Percentiles rank a stretch among this genome's conserved stretches.
phyloP scores from a whole-genome alignment of 345 rosid species.

The Salix caprea region DNA sequence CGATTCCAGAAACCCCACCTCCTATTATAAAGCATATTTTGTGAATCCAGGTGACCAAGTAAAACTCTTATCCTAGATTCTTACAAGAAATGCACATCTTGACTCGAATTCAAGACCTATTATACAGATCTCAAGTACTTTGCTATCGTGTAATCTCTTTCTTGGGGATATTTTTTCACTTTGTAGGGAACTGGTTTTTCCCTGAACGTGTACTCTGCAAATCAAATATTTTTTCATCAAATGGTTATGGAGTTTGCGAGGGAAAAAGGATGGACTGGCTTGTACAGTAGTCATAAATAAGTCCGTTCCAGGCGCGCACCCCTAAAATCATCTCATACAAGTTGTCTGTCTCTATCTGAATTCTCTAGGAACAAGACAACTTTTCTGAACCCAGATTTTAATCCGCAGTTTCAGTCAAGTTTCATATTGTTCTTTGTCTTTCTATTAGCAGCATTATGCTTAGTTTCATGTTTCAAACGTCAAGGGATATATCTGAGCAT shows the following conservation, averaged over 20 bases:
- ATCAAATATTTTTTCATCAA: constrained; percentile 53
- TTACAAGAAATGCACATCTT: no score
- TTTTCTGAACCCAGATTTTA: neutral
- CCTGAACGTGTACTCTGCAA: constrained; percentile 62
- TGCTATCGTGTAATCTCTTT: no score
- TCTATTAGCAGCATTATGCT: neutral
- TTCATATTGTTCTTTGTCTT: constrained; percentile 1
- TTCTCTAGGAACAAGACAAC: neutral
- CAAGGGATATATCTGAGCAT: constrained; percentile 55
- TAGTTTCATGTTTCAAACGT: constrained; percentile 46
- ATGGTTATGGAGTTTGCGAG: constrained; percentile 84
- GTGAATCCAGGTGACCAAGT: no score
- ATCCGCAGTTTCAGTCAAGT: neutral
- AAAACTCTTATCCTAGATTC: no score
- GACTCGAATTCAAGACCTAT: accelerated
- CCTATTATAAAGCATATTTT: no score
- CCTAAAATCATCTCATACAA: neutral
- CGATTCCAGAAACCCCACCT: no score
- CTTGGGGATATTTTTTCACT: neutral
- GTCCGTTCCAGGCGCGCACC: constrained; percentile 34
- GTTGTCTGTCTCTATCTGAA: neutral
- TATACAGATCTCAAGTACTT: no score
- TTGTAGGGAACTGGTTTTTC: constrained; percentile 69
- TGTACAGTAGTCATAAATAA: constrained; percentile 70
- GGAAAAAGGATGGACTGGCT: constrained; percentile 67